phyloP scores from a whole-genome alignment of 805 yeast species.

The Lipomyces starkeyi region DNA sequence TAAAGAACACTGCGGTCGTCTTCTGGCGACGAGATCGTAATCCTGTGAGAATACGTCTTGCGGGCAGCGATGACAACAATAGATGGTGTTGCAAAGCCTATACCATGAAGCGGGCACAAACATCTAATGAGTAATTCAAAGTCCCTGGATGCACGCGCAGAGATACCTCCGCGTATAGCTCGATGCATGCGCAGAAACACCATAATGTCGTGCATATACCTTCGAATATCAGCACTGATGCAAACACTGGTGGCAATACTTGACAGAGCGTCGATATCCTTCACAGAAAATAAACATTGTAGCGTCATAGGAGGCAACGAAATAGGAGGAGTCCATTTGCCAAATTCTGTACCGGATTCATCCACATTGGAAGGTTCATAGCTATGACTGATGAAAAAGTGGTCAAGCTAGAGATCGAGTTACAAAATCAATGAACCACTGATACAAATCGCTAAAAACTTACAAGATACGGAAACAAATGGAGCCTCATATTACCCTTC shows the following conservation, averaged over 20 bases:
- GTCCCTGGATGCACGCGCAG: conserved; percentile 55
- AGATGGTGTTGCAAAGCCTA: conserved; percentile 58
- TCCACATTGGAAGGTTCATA: conserved; percentile 18
- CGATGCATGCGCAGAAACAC: conserved; percentile 61
- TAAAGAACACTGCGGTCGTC: conserved; percentile 61
- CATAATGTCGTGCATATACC: conserved; percentile 64
- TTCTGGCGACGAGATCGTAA: conserved; percentile 49
- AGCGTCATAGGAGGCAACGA: conserved; percentile 10
- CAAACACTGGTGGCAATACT: conserved; percentile 41
- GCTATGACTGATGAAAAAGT: conserved; percentile 31
- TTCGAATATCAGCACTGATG: conserved; percentile 57
- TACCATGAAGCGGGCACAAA: conserved; percentile 53
- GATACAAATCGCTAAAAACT: not conserved
- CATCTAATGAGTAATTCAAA: conserved; percentile 50
- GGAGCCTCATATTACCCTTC: not conserved
- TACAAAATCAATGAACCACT: not conserved
- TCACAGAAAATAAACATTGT: conserved; percentile 10
- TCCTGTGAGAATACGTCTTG: conserved; percentile 56
- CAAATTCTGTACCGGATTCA: not conserved
- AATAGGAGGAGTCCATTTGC: conserved; percentile 14
- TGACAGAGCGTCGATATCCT: conserved; percentile 27
- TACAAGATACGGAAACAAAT: conserved; percentile 33
- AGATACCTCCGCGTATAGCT: conserved; percentile 58
- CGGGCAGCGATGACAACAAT: conserved; percentile 58
- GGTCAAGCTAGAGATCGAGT: conserved; percentile 25